Evolutionary conservation across 306 rosid species (phyloP).

Genomic region (Glycine latifolia): DNA sequence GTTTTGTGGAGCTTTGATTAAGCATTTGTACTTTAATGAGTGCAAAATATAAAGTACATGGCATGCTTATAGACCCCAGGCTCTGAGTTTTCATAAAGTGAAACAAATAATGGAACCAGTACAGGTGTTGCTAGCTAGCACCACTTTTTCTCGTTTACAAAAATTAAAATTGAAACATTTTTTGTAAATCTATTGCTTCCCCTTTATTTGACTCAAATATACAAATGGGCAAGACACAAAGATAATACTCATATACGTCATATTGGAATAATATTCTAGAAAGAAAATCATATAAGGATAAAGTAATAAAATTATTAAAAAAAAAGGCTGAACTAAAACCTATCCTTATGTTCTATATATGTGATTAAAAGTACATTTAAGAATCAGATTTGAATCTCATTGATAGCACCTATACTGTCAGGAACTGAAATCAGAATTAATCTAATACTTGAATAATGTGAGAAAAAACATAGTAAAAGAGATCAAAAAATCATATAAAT

Average conservation of each 20-base stretch:
- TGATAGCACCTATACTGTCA: not conserved
- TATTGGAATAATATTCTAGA: not conserved
- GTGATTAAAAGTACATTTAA: not conserved
- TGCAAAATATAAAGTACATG: slow-evolving; percentile 37
- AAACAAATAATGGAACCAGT: slow-evolving; percentile 35
- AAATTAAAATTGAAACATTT: too few relatives aligned
- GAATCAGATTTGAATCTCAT: not conserved
- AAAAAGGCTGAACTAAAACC: not conserved
- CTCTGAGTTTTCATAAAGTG: slow-evolving; percentile 49
- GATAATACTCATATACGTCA: not conserved
- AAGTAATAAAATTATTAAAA: too few relatives aligned
- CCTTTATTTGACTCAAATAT: too few relatives aligned
- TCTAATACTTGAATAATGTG: not conserved
- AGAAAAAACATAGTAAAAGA: not conserved
- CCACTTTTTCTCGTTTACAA: slow-evolving; percentile 1
- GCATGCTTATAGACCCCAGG: slow-evolving; percentile 43
- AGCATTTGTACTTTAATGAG: slow-evolving; percentile 45
- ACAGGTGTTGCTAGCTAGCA: slow-evolving; percentile 27
- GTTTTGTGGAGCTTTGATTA: slow-evolving; percentile 42
- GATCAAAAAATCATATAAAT: not conserved
- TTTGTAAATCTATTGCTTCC: not conserved
- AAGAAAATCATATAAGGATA: slow-evolving; percentile 3
- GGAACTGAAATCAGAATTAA: not conserved
- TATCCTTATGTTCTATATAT: not conserved
- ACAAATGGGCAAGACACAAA: too few relatives aligned